Percentiles rank a stretch among this genome's conserved stretches.
phyloP scores from a whole-genome alignment of 352 stramenopile species.

The Globisporangium heterothallicum region DNA sequence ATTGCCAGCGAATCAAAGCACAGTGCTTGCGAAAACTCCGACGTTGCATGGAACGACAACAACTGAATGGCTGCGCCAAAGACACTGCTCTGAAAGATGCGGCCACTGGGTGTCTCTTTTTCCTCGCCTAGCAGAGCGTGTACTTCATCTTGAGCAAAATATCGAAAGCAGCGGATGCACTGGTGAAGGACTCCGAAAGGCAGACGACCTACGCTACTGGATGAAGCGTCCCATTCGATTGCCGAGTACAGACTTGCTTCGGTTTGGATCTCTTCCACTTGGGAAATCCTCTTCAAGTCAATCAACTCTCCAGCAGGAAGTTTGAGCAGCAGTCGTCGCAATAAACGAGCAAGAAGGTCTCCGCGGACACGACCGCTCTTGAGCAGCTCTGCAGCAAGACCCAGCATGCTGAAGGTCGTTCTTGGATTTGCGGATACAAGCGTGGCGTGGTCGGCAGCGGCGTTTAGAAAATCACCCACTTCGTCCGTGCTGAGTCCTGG shows the following conservation, averaged over 20 bases:
- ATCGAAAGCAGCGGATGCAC: slow-evolving; percentile 6
- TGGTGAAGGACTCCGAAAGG: slow-evolving; percentile 6
- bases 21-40: neutral
- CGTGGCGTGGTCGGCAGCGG: neutral
- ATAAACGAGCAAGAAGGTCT: neutral
- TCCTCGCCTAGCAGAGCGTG: slow-evolving; percentile 1
- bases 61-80: slow-evolving; percentile 1
- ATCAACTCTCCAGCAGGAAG: neutral
- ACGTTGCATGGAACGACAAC: neutral
- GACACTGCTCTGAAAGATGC: neutral
- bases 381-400: neutral
- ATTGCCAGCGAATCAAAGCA: neutral
- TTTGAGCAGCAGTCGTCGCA: neutral
- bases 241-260: neutral
- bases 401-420: neutral
- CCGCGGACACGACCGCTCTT: neutral
- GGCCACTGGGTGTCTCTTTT: neutral
- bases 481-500: neutral
- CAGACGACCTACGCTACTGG: neutral
- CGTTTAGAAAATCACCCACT: neutral
- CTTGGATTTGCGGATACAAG: neutral
- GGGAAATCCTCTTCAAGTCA: neutral
- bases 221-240: neutral
- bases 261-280: neutral
- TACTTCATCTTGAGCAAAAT: neutral